These are phyloP conservation scores for Exutisphaerella laricina DNA, from an alignment of 2,329 filamentous ascomycete species.

Conservation along the genomic window DNA sequence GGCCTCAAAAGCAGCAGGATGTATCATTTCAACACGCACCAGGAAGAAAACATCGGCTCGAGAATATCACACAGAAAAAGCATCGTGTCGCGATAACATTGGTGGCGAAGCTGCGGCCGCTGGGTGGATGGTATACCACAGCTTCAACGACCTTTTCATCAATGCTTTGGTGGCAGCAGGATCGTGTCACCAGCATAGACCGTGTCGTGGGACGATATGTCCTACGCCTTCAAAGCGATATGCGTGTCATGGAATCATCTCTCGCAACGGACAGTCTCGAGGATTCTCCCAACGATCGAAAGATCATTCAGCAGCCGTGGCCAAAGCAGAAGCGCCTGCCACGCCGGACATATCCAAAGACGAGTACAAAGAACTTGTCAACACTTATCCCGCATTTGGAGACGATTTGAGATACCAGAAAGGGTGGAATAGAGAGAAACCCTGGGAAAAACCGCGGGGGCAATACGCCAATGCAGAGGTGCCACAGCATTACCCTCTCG, in stretches of 20 bases:
- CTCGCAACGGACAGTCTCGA: not conserved
- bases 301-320: not conserved
- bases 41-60: not conserved
- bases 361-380: slow-evolving; percentile 45
- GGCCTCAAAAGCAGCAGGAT: slow-evolving; percentile 10
- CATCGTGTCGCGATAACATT: slow-evolving; percentile 17
- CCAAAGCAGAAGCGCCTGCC: slow-evolving; percentile 9
- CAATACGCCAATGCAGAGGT: too few species aligned
- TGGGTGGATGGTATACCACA: slow-evolving; percentile 22
- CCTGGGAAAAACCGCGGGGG: too few species aligned
- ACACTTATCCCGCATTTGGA: slow-evolving; percentile 37
- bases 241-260: not conserved
- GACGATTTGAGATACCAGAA: not conserved
- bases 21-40: not conserved
- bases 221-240: not conserved
- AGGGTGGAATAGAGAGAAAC: slow-evolving; percentile 1
- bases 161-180: slow-evolving; percentile 49
- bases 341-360: slow-evolving; percentile 35
- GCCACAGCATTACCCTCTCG: slow-evolving; percentile 17
- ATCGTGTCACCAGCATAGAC: slow-evolving; percentile 44
- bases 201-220: not conserved
- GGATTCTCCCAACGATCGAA: not conserved
- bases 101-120: slow-evolving; percentile 1
- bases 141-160: slow-evolving; percentile 50
- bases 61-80: slow-evolving; percentile 3